These are phyloP conservation scores for Calophaca sinica DNA, from an alignment of 306 rosid species.

Conservation along the genomic window DNA sequence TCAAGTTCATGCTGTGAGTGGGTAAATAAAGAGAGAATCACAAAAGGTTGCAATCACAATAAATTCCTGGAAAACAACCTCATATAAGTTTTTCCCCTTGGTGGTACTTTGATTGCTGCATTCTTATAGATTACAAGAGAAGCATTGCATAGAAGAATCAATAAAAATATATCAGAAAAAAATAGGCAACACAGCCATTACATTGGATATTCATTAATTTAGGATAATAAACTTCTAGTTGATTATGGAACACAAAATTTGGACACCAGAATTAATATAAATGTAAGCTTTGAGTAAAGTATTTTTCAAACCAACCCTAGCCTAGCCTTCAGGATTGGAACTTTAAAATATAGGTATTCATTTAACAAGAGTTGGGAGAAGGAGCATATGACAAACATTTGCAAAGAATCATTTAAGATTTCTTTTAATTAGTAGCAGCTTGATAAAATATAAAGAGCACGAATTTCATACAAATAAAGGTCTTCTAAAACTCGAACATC, in stretches of 20 bases:
- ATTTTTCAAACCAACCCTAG: conserved; percentile 5
- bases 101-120: not conserved
- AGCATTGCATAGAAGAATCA: not conserved
- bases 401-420: not conserved
- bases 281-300: not conserved
- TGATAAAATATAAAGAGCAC: not conserved
- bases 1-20: not conserved
- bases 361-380: not conserved
- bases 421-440: not conserved
- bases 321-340: conserved; percentile 21
- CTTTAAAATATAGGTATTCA: not conserved
- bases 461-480: not conserved
- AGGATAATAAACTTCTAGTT: not conserved
- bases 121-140: conserved; percentile 1
- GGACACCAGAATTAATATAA: not conserved
- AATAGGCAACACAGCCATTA: not conserved
- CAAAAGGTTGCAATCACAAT: conserved; percentile 26
- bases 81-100: conserved; percentile 10
- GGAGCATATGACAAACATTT: not conserved
- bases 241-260: not conserved
- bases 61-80: not conserved
- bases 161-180: conserved; percentile 5
- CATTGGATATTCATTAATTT: not conserved
- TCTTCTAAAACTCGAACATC: conserved; percentile 18
- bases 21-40: conserved; percentile 4